Conservation (phyloP, 176 grass and related monocot species). For the Oryza rufipogon region DNA sequence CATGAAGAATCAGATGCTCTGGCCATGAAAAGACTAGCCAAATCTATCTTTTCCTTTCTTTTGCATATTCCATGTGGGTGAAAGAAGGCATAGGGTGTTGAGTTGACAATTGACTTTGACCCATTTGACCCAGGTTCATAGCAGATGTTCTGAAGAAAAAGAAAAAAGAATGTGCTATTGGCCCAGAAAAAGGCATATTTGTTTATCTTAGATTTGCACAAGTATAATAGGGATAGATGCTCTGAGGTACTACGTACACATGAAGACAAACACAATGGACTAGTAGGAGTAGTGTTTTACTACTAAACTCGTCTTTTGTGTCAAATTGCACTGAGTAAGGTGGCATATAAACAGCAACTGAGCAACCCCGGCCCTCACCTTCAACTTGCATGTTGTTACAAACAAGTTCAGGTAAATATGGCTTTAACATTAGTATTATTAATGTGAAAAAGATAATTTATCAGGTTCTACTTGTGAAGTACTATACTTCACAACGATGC, state of each 20-base stretch:
- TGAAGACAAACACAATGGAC: neutral
- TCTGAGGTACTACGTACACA: neutral
- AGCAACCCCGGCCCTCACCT: neutral
- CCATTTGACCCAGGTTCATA: constrained; percentile 44
- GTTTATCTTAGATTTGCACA: neutral
- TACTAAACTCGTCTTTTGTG: neutral
- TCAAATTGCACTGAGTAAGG: neutral
- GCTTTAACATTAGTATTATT: neutral
- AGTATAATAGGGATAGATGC: neutral
- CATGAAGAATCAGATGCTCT: constrained; percentile 60
- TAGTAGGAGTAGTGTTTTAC: too few relatives aligned
- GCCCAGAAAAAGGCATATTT: neutral
- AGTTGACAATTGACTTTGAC: constrained; percentile 62
- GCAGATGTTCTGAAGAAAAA: neutral
- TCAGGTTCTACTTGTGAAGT: neutral
- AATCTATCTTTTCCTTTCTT: constrained; percentile 43
- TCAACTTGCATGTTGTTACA: neutral
- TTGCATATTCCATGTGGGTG: constrained; percentile 43
- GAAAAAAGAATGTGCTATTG: constrained; percentile 12
- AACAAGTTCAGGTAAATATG: neutral
- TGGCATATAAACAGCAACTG: neutral
- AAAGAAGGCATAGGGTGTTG: constrained; percentile 3
- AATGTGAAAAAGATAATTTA: neutral
- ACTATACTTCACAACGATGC: too few relatives aligned
- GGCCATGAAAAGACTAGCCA: constrained; percentile 55